Evolutionary conservation across 176 grass and related monocot genomes (phyloP).

Genomic region (Triticum monococcum): DNA sequence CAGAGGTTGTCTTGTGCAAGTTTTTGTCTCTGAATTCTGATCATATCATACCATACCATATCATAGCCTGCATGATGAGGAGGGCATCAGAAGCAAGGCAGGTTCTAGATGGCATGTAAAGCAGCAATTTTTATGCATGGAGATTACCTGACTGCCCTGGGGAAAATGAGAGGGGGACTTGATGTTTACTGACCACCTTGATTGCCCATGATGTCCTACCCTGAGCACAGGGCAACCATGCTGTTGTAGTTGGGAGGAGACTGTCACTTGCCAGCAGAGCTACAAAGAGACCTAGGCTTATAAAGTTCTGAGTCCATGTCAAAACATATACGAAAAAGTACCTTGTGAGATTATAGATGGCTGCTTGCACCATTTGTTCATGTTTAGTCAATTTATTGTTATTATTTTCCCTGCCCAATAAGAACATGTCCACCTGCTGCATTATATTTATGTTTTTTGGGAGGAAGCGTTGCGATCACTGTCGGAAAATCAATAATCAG

Average conservation of each 20-base stretch:
- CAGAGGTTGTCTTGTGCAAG: not conserved
- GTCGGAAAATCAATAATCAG: not conserved
- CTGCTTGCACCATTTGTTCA: not conserved
- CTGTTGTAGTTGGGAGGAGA: not conserved
- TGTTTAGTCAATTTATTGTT: not conserved
- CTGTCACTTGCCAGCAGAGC: conserved; percentile 24
- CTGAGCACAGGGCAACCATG: conserved; percentile 6
- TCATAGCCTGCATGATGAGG: not conserved
- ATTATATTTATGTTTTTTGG: not conserved
- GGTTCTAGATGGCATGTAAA: not conserved
- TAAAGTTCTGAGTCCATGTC: not conserved
- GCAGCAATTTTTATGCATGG: not conserved
- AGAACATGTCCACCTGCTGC: not conserved
- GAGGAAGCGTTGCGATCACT: not conserved
- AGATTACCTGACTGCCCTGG: not conserved
- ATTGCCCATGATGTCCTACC: conserved; percentile 21
- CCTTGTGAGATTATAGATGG: not conserved
- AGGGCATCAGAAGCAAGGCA: not conserved
- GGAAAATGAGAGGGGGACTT: not conserved
- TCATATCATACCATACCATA: not conserved
- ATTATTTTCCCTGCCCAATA: not conserved
- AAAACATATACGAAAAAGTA: not conserved
- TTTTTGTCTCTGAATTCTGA: not conserved
- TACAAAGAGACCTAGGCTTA: not conserved
- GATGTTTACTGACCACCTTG: conserved; percentile 28